These are phyloP conservation scores for Claviceps citrina DNA, from an alignment of 2,329 filamentous ascomycete species.

Conservation along the genomic window DNA sequence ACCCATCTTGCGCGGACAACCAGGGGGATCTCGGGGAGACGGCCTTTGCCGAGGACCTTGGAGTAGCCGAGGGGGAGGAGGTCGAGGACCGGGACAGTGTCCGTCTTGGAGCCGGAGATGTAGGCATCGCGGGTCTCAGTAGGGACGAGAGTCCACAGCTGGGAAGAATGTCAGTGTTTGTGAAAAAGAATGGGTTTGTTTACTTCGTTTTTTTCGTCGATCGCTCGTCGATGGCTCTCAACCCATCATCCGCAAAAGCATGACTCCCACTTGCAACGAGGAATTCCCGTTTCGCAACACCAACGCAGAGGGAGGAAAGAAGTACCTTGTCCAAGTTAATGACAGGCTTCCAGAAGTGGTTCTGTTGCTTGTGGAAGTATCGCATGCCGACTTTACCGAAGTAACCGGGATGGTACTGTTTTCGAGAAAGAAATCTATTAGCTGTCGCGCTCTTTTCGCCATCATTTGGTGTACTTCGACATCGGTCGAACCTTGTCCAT, in stretches of 20 bases:
- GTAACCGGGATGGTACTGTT: slow-evolving; percentile 93
- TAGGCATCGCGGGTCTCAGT: slow-evolving; percentile 87
- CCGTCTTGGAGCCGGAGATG: slow-evolving; percentile 61
- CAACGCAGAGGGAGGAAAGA: slow-evolving; percentile 7
- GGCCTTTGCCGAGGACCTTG: slow-evolving; percentile 97
- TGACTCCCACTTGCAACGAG: no score
- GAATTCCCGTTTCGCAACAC: slow-evolving; percentile 1
- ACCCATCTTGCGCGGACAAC: slow-evolving; percentile 93
- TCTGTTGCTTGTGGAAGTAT: slow-evolving; percentile 90
- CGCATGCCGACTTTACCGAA: slow-evolving; percentile 95
- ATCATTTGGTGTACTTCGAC: neutral
- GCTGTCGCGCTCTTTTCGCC: slow-evolving; percentile 8
- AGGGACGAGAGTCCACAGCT: slow-evolving; percentile 95
- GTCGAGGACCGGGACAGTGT: slow-evolving; percentile 94
- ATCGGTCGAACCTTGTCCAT: slow-evolving; percentile 60
- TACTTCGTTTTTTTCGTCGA: no score
- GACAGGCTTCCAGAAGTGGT: slow-evolving; percentile 96
- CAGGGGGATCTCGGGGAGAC: slow-evolving; percentile 80
- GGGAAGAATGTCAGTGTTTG: slow-evolving; percentile 15
- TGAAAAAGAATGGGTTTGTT: no score
- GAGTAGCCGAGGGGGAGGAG: slow-evolving; percentile 94
- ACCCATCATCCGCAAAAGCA: no score
- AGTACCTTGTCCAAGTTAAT: slow-evolving; percentile 96
- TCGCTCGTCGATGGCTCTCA: no score
- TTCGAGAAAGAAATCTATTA: slow-evolving; percentile 12